Percentiles rank a stretch among this genome's conserved stretches.
phyloP scores from a whole-genome alignment of 139 green algal species.

The Chlamydomonas urium region DNA sequence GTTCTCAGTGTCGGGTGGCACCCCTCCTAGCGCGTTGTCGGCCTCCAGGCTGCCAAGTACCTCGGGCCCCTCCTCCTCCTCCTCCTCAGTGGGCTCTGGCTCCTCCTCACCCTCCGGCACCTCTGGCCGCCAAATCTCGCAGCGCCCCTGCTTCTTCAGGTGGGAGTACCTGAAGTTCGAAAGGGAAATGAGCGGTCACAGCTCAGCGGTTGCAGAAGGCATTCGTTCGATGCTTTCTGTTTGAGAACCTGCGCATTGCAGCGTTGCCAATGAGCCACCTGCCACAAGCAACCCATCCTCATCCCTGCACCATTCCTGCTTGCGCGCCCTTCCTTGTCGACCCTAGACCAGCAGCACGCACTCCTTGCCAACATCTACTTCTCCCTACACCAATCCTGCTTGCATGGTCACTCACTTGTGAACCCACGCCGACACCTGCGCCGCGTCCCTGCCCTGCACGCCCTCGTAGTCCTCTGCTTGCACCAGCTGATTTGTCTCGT shows the following conservation, averaged over 20 bases:
- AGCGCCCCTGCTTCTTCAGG: conserved; percentile 76
- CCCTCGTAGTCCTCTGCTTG: conserved; percentile 62
- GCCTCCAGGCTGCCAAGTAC: conserved; percentile 42
- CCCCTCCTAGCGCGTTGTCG: conserved; percentile 15
- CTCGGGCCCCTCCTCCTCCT: conserved; percentile 66
- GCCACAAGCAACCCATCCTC: too few relatives aligned
- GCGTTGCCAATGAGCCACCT: too few relatives aligned
- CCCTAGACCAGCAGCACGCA: too few relatives aligned
- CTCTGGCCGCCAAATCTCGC: conserved; percentile 43
- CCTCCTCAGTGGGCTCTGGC: conserved; percentile 47
- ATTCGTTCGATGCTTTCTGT: too few relatives aligned
- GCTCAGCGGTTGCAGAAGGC: too few relatives aligned
- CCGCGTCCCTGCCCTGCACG: conserved; percentile 35
- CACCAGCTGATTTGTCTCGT: conserved; percentile 60
- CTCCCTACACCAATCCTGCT: too few relatives aligned
- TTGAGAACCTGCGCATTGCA: too few relatives aligned
- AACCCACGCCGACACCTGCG: background rate
- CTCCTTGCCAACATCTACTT: too few relatives aligned
- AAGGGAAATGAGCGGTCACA: too few relatives aligned
- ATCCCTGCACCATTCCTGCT: too few relatives aligned
- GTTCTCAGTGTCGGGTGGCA: too few relatives aligned
- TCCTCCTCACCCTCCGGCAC: conserved; percentile 64
- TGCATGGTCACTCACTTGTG: background rate
- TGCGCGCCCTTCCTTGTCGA: too few relatives aligned
- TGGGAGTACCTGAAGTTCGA: conserved; percentile 45